These are phyloP conservation scores for Dionaea muscipula DNA, from an alignment of 179 eudicot species.

Conservation along the genomic window DNA sequence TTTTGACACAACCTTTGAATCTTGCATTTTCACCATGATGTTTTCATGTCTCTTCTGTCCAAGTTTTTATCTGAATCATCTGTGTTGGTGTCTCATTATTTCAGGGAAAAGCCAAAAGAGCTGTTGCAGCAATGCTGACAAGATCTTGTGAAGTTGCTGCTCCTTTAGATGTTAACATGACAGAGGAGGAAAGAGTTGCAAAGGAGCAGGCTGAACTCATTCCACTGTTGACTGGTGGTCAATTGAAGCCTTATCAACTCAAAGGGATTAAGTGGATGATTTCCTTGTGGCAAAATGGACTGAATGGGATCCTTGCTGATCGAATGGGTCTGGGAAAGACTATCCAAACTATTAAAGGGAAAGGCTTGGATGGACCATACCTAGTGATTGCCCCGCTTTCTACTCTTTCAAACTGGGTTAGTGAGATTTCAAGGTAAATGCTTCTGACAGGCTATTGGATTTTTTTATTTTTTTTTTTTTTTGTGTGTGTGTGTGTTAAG, in stretches of 20 bases:
- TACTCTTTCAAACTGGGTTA: constrained; percentile 93
- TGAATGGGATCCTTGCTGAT: constrained; percentile 96
- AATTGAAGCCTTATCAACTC: constrained; percentile 70
- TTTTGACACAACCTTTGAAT: no score
- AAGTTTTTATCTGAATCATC: neutral
- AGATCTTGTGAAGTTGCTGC: constrained; percentile 56
- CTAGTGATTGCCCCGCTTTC: constrained; percentile 93
- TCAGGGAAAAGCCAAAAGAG: constrained; percentile 90
- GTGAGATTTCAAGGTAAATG: constrained; percentile 61
- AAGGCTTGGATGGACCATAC: constrained; percentile 91
- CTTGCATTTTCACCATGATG: no score
- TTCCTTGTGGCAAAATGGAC: constrained; percentile 93
- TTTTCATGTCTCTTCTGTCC: no score
- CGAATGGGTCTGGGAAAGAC: constrained; percentile 99
- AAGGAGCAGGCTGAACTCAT: constrained; percentile 86
- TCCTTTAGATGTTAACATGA: constrained; percentile 52
- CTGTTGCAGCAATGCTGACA: constrained; percentile 92
- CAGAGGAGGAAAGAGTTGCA: constrained; percentile 52
- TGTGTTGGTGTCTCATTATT: neutral
- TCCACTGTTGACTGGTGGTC: constrained; percentile 88
- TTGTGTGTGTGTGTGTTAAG: neutral
- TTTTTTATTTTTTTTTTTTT: neutral
- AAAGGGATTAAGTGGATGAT: constrained; percentile 98
- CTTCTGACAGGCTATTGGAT: neutral
- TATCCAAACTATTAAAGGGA: constrained; percentile 91